A percentile compares a stretch with the other conserved stretches of the same genome.
phyloP scores from a whole-genome alignment of 2,329 filamentous ascomycete species.

The Thermothelomyces thermophilus region DNA sequence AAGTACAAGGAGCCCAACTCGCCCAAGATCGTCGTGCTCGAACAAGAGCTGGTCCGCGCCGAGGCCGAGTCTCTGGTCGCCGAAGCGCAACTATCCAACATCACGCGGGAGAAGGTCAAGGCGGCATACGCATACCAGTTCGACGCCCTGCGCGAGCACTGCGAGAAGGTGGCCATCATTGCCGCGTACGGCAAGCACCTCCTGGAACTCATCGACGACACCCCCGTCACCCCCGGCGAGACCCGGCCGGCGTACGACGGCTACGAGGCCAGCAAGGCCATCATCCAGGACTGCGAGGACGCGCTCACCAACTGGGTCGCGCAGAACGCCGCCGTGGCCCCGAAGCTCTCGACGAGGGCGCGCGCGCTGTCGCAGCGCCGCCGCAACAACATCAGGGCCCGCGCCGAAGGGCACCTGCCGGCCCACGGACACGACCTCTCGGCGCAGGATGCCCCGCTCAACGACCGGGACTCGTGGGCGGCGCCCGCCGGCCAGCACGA shows the following conservation, averaged over 20 bases:
- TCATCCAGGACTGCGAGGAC: constrained; percentile 98
- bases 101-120: constrained; percentile 99
- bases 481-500: constrained; percentile 62
- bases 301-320: constrained; percentile 95
- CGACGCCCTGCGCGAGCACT: constrained; percentile 93
- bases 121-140: constrained; percentile 97
- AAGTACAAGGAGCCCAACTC: constrained; percentile 99
- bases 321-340: constrained; percentile 79
- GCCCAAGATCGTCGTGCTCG: constrained; percentile 92
- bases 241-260: constrained; percentile 94
- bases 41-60: constrained; percentile 96
- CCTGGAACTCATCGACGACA: constrained; percentile 94
- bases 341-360: constrained; percentile 80
- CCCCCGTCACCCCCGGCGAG: constrained; percentile 93
- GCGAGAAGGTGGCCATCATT: constrained; percentile 96
- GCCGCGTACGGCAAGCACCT: constrained; percentile 97
- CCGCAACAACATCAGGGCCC: constrained; percentile 61
- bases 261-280: constrained; percentile 96
- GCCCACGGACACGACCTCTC: constrained; percentile 54
- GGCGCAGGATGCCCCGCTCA: constrained; percentile 70
- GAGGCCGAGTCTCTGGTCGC: constrained; percentile 98
- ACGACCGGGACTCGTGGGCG: constrained; percentile 84
- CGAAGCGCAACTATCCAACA: constrained; percentile 97
- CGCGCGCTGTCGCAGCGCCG: constrained; percentile 83
- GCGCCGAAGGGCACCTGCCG: constrained; percentile 44